phyloP scores from a whole-genome alignment of 2,329 filamentous ascomycete species.

The Venturia asperata region DNA sequence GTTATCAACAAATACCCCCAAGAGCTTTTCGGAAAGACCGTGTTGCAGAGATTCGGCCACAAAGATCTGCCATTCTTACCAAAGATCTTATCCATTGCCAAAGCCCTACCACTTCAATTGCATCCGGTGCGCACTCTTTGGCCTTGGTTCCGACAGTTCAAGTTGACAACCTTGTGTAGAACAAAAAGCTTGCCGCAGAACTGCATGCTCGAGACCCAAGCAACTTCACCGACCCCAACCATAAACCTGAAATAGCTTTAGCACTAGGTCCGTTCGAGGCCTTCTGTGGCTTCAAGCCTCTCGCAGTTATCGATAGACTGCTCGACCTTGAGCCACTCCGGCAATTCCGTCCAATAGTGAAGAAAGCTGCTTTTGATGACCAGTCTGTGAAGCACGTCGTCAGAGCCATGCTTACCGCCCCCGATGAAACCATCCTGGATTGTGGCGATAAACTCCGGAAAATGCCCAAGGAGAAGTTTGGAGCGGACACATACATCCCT shows the following conservation, averaged over 20 bases:
- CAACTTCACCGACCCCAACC: slow-evolving; percentile 64
- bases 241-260: slow-evolving; percentile 74
- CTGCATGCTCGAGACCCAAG: slow-evolving; percentile 58
- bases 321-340: slow-evolving; percentile 50
- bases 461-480: slow-evolving; percentile 44
- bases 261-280: slow-evolving; percentile 66
- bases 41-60: slow-evolving; percentile 53
- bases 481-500: slow-evolving; percentile 51
- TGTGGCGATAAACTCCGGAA: slow-evolving; percentile 47
- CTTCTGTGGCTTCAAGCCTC: slow-evolving; percentile 67
- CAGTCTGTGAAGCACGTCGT: slow-evolving; percentile 52
- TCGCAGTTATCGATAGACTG: slow-evolving; percentile 48
- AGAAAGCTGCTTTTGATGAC: slow-evolving; percentile 46
- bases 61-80: slow-evolving; percentile 64
- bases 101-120: slow-evolving; percentile 67
- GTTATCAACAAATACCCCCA: slow-evolving; percentile 56
- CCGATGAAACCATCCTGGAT: slow-evolving; percentile 45
- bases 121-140: slow-evolving; percentile 45
- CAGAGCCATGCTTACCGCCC: slow-evolving; percentile 48
- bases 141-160: neutral
- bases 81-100: slow-evolving; percentile 69
- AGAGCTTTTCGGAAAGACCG: slow-evolving; percentile 55
- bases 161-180: slow-evolving; percentile 25
- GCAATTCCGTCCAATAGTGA: slow-evolving; percentile 43
- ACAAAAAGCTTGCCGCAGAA: slow-evolving; percentile 58